Evolutionary conservation across 768 basidiomycete genomes (phyloP).

Genomic region (Leccinum incarnatum): DNA sequence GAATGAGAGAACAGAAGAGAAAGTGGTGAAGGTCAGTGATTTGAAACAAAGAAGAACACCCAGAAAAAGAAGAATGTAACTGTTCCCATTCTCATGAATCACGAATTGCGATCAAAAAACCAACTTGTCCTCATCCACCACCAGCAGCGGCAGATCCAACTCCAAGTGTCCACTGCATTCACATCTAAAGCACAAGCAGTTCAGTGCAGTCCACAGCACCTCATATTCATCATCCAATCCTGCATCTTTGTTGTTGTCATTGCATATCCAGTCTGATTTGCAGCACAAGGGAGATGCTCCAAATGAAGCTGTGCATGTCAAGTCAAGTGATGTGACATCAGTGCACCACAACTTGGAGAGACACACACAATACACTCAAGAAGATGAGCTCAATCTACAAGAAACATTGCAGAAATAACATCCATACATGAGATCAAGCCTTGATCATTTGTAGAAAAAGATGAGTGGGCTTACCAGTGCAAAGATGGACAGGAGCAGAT

Average conservation of each 20-base stretch:
- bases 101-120: neutral
- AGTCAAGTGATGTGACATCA: neutral
- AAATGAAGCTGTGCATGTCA: constrained; percentile 30
- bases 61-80: neutral
- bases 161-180: neutral
- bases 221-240: neutral
- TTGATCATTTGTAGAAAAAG: neutral
- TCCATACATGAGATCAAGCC: neutral
- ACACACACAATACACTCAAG: constrained; percentile 22
- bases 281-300: constrained; percentile 34
- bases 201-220: neutral
- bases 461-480: constrained; percentile 20
- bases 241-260: neutral
- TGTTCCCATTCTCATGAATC: neutral
- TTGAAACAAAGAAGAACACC: neutral
- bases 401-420: neutral
- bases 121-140: neutral
- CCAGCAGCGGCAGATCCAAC: neutral
- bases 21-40: neutral
- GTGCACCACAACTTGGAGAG: neutral
- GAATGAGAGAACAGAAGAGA: neutral
- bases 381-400: constrained; percentile 18
- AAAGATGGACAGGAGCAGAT: constrained; percentile 18
- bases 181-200: neutral
- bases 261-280: neutral